A percentile compares a stretch with the other conserved stretches of the same genome.
These are phyloP conservation scores for rapeseed (Brassica napus) DNA, from an alignment of 345 rosid species.

Conservation along the genomic window Da-Ae NC_063448.1:8996001-8996500, in stretches of 20 bases:
- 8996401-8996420: background rate
- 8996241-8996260: slow-evolving; percentile 72
- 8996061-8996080: slow-evolving; percentile 2
- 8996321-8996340: slow-evolving; percentile 61
- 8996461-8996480: background rate
- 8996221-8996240: slow-evolving; percentile 19
- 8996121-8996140: slow-evolving; percentile 37
- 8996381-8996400: slow-evolving; percentile 74
- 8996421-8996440: background rate
- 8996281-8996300: slow-evolving; percentile 54
- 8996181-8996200: slow-evolving; percentile 42
- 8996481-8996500: slow-evolving; percentile 31
- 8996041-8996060: background rate
- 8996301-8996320: slow-evolving; percentile 72
- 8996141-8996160: slow-evolving; percentile 39
- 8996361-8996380: slow-evolving; percentile 69
- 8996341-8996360: slow-evolving; percentile 71
- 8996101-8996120: slow-evolving; percentile 9
- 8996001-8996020: slow-evolving; percentile 31
- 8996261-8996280: slow-evolving; percentile 75
- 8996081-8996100: background rate
- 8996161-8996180: slow-evolving; percentile 54
- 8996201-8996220: slow-evolving; percentile 15
- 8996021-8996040: slow-evolving; percentile 38
- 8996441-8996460: too few relatives aligned